phyloP scores from a whole-genome alignment of 345 rosid species.

The Hypericum androsaemum region DNA sequence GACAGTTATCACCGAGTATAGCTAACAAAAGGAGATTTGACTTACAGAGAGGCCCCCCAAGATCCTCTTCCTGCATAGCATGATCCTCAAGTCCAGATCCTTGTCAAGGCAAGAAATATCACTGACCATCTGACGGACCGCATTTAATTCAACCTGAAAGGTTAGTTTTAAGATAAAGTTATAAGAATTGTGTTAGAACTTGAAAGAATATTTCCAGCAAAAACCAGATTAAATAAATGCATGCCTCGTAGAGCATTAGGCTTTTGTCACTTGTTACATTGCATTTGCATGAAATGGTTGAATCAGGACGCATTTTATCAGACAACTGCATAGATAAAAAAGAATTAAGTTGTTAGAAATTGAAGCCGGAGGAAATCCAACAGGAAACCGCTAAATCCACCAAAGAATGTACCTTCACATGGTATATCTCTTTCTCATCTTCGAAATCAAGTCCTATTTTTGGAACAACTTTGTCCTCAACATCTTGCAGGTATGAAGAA shows the following conservation, averaged over 20 bases:
- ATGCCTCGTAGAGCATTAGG: constrained; percentile 48
- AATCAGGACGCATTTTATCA: constrained; percentile 13
- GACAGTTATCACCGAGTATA: not conserved
- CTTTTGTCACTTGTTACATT: constrained; percentile 26
- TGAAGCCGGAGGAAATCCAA: not conserved
- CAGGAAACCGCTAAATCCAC: not conserved
- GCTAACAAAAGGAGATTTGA: not conserved
- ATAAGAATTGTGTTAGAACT: not conserved
- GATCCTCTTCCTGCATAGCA: constrained; percentile 38
- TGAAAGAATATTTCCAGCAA: not conserved
- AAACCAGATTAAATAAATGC: constrained; percentile 14
- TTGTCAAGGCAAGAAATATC: constrained; percentile 53
- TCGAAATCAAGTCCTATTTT: constrained; percentile 27
- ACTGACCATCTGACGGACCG: constrained; percentile 36
- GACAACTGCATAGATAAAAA: constrained; percentile 30
- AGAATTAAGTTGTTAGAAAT: not conserved
- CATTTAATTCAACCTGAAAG: constrained; percentile 36
- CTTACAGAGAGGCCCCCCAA: constrained; percentile 33
- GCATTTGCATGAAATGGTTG: constrained; percentile 53
- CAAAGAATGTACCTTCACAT: constrained; percentile 36
- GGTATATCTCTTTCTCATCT: constrained; percentile 39
- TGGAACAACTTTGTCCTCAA: constrained; percentile 26
- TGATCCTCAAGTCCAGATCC: constrained; percentile 60
- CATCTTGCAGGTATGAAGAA: constrained; percentile 26
- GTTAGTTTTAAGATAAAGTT: not conserved